A percentile compares a stretch with the other conserved stretches of the same genome.
phyloP scores from a whole-genome alignment of 1,139 yeast species.

The Insectozyma bohioensis region DNA sequence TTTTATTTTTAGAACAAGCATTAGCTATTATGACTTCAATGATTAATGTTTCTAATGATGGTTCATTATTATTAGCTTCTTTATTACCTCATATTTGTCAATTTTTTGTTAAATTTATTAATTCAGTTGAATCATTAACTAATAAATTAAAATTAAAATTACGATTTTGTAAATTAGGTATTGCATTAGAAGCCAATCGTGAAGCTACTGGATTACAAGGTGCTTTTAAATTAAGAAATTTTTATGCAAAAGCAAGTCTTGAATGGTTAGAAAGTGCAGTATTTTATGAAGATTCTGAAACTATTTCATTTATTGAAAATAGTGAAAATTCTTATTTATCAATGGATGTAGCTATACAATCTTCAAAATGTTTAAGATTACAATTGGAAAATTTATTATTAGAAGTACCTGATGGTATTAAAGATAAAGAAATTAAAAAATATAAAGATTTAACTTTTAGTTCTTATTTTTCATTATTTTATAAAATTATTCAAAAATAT shows the following conservation, averaged over 20 bases:
- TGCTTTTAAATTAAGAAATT: constrained; percentile 58
- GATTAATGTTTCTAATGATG: constrained; percentile 36
- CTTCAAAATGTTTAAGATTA: constrained; percentile 56
- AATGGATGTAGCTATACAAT: constrained; percentile 66
- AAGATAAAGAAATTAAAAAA: constrained; percentile 54
- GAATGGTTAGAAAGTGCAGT: constrained; percentile 71
- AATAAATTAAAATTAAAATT: constrained; percentile 53
- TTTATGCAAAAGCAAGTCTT: constrained; percentile 55
- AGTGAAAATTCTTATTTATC: constrained; percentile 54
- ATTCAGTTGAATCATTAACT: constrained; percentile 31
- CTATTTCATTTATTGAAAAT: constrained; percentile 15
- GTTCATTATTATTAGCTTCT: constrained; percentile 37
- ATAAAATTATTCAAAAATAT: constrained; percentile 68
- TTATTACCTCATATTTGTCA: constrained; percentile 33
- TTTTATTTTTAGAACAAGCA: constrained; percentile 41
- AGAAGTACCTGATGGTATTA: constrained; percentile 62
- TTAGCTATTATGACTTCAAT: constrained; percentile 39
- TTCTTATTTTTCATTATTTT: constrained; percentile 67
- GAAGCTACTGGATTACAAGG: constrained; percentile 48
- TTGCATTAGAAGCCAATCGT: constrained; percentile 46
- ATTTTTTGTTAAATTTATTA: constrained; percentile 32
- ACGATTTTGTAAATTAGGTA: constrained; percentile 56
- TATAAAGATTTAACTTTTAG: constrained; percentile 68
- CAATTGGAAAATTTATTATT: constrained; percentile 56
- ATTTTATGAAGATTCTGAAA: constrained; percentile 26